Evolutionary conservation across 2,329 filamentous ascomycete genomes (phyloP).

Genomic region (Arthrobotrys sinensis): DNA sequence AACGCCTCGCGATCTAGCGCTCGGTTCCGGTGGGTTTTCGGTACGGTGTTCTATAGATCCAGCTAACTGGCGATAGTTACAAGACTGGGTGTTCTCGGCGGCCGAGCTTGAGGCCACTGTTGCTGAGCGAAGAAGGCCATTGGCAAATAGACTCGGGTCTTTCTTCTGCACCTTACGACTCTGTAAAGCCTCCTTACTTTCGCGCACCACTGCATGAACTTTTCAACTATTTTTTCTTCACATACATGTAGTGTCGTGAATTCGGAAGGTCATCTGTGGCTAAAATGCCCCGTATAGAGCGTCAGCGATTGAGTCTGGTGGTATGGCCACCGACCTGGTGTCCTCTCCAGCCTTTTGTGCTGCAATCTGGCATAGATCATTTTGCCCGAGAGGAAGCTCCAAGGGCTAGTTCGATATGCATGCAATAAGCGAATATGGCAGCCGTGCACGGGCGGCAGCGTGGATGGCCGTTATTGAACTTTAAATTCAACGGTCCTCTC

Average conservation of each 20-base stretch:
- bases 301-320: not conserved
- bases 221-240: not conserved
- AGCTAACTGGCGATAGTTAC: not conserved
- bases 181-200: conserved; percentile 22
- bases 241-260: conserved; percentile 6
- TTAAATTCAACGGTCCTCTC: conserved; percentile 23
- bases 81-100: not conserved
- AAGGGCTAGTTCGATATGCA: conserved; percentile 19
- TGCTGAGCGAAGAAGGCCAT: not conserved
- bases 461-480: conserved; percentile 26
- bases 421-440: conserved; percentile 19
- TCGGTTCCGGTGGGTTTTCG: conserved; percentile 9
- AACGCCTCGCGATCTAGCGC: conserved; percentile 15
- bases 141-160: not conserved
- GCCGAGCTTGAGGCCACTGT: not conserved
- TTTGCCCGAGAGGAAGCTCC: conserved; percentile 18
- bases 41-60: conserved; percentile 10
- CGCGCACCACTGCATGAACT: conserved; percentile 9
- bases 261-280: conserved; percentile 17
- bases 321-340: not conserved
- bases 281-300: not conserved
- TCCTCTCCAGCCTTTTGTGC: not conserved
- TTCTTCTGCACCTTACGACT: not conserved
- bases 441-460: conserved; percentile 33
- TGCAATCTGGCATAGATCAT: conserved; percentile 15